A percentile compares a stretch with the other conserved stretches of the same genome.
phyloP scores from a whole-genome alignment of 306 rosid species.

The Citrullus mucosospermus region DNA sequence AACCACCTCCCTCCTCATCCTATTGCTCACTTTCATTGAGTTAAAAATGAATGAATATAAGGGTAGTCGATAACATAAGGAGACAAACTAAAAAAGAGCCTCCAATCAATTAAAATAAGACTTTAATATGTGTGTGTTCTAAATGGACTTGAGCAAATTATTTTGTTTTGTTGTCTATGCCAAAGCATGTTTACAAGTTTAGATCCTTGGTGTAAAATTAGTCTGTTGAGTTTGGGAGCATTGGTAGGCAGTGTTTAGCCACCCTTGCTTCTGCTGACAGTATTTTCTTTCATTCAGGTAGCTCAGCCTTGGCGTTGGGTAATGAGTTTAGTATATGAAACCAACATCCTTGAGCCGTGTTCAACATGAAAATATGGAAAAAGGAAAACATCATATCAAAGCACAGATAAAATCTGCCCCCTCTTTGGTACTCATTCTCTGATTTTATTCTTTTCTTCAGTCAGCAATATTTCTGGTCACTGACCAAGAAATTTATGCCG shows the following conservation, averaged over 20 bases:
- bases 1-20: no score
- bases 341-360: background rate
- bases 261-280: background rate
- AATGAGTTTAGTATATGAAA: background rate
- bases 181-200: background rate
- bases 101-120: no score
- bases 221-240: background rate
- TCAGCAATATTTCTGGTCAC: constrained; percentile 4
- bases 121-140: background rate
- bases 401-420: background rate
- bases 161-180: background rate
- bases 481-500: background rate
- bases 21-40: no score
- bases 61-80: no score
- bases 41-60: no score
- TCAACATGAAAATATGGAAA: background rate
- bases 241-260: background rate
- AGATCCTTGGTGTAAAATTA: background rate
- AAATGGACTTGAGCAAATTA: background rate
- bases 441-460: constrained; percentile 1
- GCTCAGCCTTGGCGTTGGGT: background rate
- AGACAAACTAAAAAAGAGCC: no score
- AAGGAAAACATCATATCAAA: constrained; percentile 1
- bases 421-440: constrained; percentile 8
- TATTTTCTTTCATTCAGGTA: background rate